Base-by-base conservation (phyloP, 1,284 basidiomycete genomes). In the Takashimella tepidaria region DNA sequence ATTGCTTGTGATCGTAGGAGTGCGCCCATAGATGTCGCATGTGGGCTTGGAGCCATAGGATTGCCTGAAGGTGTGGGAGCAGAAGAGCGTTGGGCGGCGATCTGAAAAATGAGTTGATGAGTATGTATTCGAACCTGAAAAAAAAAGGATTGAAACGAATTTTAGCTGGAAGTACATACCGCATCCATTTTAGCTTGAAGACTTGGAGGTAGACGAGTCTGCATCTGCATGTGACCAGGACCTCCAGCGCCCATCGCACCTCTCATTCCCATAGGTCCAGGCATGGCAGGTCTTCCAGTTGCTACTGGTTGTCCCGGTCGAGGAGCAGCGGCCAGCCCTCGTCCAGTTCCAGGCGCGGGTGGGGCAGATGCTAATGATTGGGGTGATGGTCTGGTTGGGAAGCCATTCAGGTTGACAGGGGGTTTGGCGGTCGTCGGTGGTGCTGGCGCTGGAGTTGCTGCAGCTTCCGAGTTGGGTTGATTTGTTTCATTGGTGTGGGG, bases 141-240 rank as follows among this genome's bases (percentile, higher is more conserved):
- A 27, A 16, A 21, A 4, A 31, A 24, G 23, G 42, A n/a, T 16
- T 11, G 23, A 26, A n/a, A n/a, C n/a, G n/a, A n/a, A n/a, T n/a
- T n/a, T n/a, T n/a, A n/a, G n/a, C n/a, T n/a, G n/a, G n/a, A n/a
- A n/a, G n/a, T 1, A 63, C 70, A 51, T 52, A 71, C 70, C 61
- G 63, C 89, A 50, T 88, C 88, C 83, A 97, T 88, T 79, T 93
- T 96, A 56, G 89, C 89, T 70, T 92, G 91, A 51, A 98, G 80
- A 50, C 85, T 83, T 0, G 92, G 90, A 0, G 93, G 92, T 58
- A 95, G 63, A 41, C 69, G 64, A 20, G 62, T 70, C 43, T 66
- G 70, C 64, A 72, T 69, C 41, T 64, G 66, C 52, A 44, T 59
- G 62, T 41, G 47, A n/a, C 64, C 68, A 12, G 58, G 61, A 21